These are phyloP conservation scores for Sarocladium brachiariae DNA, from an alignment of 2,329 filamentous ascomycete genomes.

Conservation along the genomic window DNA sequence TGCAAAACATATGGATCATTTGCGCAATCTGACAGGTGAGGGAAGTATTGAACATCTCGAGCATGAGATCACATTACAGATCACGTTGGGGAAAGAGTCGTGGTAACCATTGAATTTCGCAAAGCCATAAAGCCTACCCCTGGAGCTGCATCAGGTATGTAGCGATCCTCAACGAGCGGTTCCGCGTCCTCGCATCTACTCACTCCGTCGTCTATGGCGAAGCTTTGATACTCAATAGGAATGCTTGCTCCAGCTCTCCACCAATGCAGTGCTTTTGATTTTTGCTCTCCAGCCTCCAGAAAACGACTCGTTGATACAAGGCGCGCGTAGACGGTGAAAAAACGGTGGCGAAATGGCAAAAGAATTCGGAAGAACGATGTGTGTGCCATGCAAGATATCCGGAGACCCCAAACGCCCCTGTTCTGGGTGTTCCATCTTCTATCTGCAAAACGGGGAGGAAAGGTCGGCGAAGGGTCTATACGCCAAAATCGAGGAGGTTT, in stretches of 20 bases:
- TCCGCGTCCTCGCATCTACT: constrained; percentile 54
- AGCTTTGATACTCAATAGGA: constrained; percentile 41
- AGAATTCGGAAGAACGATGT: constrained; percentile 34
- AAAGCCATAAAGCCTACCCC: constrained; percentile 46
- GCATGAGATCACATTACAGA: constrained; percentile 9
- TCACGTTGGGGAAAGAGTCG: constrained; percentile 11
- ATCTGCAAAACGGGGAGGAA: constrained; percentile 47
- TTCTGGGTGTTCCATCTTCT: constrained; percentile 63
- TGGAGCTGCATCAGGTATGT: constrained; percentile 46
- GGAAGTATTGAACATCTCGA: too few species aligned
- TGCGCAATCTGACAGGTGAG: too few species aligned
- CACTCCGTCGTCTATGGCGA: constrained; percentile 18
- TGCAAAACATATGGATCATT: too few species aligned
- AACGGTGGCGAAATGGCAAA: constrained; percentile 10
- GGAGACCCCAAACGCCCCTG: constrained; percentile 67
- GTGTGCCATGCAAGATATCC: constrained; percentile 72
- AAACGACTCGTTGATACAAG: constrained; percentile 40
- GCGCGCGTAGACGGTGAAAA: constrained; percentile 35
- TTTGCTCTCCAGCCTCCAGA: constrained; percentile 29
- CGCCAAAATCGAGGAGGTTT: constrained; percentile 40
- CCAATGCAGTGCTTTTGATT: constrained; percentile 41
- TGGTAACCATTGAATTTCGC: constrained; percentile 56
- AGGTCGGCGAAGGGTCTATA: constrained; percentile 40
- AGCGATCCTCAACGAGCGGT: constrained; percentile 57
- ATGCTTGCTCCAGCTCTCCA: constrained; percentile 53